Base-by-base conservation (phyloP, 805 yeast genomes). In the Starmerella bombicola region DNA sequence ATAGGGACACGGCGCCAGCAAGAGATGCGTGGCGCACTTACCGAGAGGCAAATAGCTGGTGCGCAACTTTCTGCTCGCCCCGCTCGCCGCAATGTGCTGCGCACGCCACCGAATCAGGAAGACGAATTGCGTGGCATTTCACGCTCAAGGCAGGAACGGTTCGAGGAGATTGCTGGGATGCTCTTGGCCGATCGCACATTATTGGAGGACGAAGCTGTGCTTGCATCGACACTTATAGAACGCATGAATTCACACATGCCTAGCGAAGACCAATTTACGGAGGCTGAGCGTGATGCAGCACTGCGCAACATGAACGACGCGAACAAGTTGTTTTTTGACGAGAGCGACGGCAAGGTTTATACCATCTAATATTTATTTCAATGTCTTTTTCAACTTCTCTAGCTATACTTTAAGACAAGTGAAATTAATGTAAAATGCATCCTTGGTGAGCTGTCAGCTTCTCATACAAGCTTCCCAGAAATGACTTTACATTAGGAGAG, bases 101-200 rank as follows among this genome's bases (percentile, higher is more conserved):
- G 28, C 19, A 40, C 45, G 9, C 43, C 48, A 12, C 50, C 48
- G 4, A 25, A 29, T n/a, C 44, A 48, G 3, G 50, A 40, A 38
- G 42, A 40, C 22, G 49, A 49, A 31, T 55, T 53, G 25, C 67
- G 65, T 10, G 59, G 58, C 8, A 65, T 76, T 16, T 73, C 80
- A 3, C 66, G 67, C 2, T 64, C 69, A 16, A 65, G 83, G 48
- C 61, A 66, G 38, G 63, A 61, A n/a, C 52, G 56, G 23, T 68
- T 75, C 52, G 66, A 68, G 17, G 63, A 66, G 44, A 57, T 66
- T 10, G 63, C 71, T 17, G 74, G 78, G 1, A 59, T 57, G 19
- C 58, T 74, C 32, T 61, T 71, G 52, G 66, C 66, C 41, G 60
- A 69, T 4, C 65, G 61, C 17, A 41, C 66, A 5, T 36, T 45